phyloP scores from a whole-genome alignment of 768 basidiomycete species.

The Rhodocollybia butyracea region DNA sequence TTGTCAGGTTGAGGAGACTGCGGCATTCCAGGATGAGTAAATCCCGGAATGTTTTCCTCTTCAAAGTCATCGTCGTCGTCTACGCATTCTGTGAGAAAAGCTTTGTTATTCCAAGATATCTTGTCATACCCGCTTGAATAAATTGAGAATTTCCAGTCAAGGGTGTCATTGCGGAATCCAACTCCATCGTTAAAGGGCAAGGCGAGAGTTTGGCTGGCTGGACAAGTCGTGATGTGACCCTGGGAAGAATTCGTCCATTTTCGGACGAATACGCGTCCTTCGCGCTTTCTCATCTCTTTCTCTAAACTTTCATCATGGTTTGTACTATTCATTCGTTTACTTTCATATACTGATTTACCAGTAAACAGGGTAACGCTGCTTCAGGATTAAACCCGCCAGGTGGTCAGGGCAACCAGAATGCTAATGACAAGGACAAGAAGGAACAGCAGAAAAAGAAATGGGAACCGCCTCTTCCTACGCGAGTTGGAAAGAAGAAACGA shows the following conservation, averaged over 20 bases:
- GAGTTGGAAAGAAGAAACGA: conserved; percentile 96
- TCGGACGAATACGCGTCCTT: too few relatives aligned
- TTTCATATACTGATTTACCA: not conserved
- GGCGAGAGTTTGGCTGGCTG: too few relatives aligned
- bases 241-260: too few relatives aligned
- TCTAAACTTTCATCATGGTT: conserved; percentile 12
- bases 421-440: conserved; percentile 43
- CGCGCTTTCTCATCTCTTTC: conserved; percentile 4
- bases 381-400: conserved; percentile 55
- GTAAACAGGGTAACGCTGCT: conserved; percentile 66
- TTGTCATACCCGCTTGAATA: conserved; percentile 68
- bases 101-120: not conserved
- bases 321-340: conserved; percentile 2
- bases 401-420: conserved; percentile 16
- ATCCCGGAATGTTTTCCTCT: conserved; percentile 79
- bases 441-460: conserved; percentile 83
- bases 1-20: conserved; percentile 48
- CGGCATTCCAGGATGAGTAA: conserved; percentile 58
- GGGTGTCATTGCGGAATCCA: conserved; percentile 45
- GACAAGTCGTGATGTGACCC: too few relatives aligned
- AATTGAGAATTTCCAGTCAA: conserved; percentile 68
- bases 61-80: conserved; percentile 84
- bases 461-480: conserved; percentile 96
- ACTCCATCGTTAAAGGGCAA: conserved; percentile 17
- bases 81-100: conserved; percentile 15